Percentiles rank a stretch among this genome's conserved stretches.
Conservation (phyloP, 2,329 filamentous ascomycete genomes). For the Fusarium sp. region DNA sequence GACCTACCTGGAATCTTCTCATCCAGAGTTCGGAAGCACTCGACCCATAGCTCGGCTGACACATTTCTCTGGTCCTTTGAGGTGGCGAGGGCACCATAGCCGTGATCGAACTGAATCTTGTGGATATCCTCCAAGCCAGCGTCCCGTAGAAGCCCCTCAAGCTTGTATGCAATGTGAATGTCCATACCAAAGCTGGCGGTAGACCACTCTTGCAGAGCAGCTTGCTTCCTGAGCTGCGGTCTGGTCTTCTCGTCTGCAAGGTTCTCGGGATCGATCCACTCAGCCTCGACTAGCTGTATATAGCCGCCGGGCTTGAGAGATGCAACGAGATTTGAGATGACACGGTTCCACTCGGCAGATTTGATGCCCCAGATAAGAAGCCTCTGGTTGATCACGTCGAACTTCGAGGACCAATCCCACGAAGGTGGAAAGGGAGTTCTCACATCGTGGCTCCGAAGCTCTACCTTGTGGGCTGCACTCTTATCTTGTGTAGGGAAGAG, state of each 20-base stretch:
- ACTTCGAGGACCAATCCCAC: background rate
- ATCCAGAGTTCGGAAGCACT: background rate
- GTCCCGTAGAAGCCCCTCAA: background rate
- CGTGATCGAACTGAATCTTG: background rate
- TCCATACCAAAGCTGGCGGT: background rate
- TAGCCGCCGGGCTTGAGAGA: background rate
- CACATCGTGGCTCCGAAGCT: background rate
- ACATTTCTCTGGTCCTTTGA: background rate
- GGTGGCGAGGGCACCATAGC: background rate
- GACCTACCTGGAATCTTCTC: background rate
- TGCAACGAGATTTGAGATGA: background rate
- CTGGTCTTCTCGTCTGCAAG: background rate
- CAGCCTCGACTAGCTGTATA: background rate
- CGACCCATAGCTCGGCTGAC: background rate
- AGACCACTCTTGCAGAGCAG: background rate
- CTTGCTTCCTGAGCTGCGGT: background rate
- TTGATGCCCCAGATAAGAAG: background rate
- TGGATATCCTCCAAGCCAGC: background rate
- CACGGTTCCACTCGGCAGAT: background rate
- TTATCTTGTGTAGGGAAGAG: background rate
- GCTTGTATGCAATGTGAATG: background rate
- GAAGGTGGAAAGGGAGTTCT: background rate
- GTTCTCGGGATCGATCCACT: background rate
- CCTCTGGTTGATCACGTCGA: background rate
- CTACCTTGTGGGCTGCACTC: accelerated